These are phyloP conservation scores for Xenosphaeropsis pyriputrescens DNA, from an alignment of 2,329 filamentous ascomycete species.

Conservation along the genomic window DNA sequence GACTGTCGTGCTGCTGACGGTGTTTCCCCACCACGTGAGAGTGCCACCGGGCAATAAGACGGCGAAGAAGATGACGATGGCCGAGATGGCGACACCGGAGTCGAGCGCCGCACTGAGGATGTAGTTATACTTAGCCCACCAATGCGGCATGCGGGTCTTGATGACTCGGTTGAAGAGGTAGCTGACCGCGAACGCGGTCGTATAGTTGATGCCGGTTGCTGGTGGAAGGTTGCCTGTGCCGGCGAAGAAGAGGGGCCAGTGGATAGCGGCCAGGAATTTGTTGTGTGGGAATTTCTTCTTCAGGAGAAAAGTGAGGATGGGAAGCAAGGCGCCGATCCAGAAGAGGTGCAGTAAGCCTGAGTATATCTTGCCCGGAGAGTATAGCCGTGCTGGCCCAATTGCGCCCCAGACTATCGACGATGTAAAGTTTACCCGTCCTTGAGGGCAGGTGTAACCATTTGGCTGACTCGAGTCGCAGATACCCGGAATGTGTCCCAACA, in stretches of 20 bases:
- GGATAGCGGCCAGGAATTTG: conserved; percentile 44
- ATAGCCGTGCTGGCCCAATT: conserved; percentile 47
- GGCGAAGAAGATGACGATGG: conserved; percentile 54
- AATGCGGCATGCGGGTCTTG: conserved; percentile 43
- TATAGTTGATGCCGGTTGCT: conserved; percentile 58
- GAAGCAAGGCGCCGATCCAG: conserved; percentile 39
- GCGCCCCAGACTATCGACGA: conserved; percentile 56
- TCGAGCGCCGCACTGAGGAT: conserved; percentile 56
- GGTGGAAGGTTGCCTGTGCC: not conserved
- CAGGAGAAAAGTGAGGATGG: conserved; percentile 38
- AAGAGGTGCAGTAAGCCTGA: conserved; percentile 53
- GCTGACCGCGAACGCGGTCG: conserved; percentile 58
- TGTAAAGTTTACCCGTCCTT: conserved; percentile 44
- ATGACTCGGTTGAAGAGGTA: conserved; percentile 55
- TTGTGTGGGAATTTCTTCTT: conserved; percentile 39
- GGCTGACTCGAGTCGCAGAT: conserved; percentile 28
- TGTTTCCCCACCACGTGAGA: conserved; percentile 52
- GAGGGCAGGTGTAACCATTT: conserved; percentile 48
- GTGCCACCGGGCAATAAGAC: conserved; percentile 46
- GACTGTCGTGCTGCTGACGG: not conserved
- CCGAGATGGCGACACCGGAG: conserved; percentile 50
- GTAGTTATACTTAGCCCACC: conserved; percentile 61
- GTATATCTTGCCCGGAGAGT: conserved; percentile 48
- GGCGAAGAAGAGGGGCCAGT: conserved; percentile 4
- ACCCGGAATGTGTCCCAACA: conserved; percentile 27